Percentiles rank a stretch among this genome's conserved stretches.
These are phyloP conservation scores for Cyathus striatus DNA, from an alignment of 768 basidiomycete genomes.

Conservation along the genomic window DNA sequence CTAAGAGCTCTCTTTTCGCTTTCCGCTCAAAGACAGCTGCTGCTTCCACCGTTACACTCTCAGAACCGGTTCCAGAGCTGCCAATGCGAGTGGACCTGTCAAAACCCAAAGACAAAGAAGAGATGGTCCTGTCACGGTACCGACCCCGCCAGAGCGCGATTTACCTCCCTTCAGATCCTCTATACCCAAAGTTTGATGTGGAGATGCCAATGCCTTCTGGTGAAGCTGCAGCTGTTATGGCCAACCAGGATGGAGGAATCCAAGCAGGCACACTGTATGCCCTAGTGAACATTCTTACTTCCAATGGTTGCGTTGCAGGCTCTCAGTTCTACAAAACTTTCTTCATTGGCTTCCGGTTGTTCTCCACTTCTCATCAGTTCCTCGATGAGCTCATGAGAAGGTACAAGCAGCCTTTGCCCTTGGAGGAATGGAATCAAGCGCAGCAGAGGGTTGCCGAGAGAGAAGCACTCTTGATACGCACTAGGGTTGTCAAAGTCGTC, in stretches of 20 bases:
- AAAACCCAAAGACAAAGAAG: conserved; percentile 1
- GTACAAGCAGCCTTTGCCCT: conserved; percentile 38
- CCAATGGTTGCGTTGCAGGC: conserved; percentile 31
- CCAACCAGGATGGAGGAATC: conserved; percentile 7
- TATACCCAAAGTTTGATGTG: conserved; percentile 16
- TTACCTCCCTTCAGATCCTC: conserved; percentile 19
- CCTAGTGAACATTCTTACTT: conserved; percentile 40
- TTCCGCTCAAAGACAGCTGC: neutral
- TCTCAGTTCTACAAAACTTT: conserved; percentile 46
- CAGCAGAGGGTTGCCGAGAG: conserved; percentile 30
- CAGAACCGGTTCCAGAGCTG: neutral
- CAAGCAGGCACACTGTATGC: conserved; percentile 30
- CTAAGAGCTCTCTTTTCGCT: neutral
- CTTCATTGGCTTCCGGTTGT: conserved; percentile 70
- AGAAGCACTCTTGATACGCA: conserved; percentile 44
- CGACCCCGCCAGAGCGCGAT: conserved; percentile 19
- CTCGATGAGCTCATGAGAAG: conserved; percentile 35
- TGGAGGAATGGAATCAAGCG: conserved; percentile 17
- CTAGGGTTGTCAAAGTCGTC: conserved; percentile 56
- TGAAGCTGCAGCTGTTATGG: conserved; percentile 13
- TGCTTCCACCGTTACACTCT: neutral
- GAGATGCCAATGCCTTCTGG: conserved; percentile 19
- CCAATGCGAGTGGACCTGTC: neutral
- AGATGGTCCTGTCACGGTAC: no score
- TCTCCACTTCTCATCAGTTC: conserved; percentile 45